These are phyloP conservation scores for Kurtzmaniella natalensis DNA, from an alignment of 1,139 yeast genomes.

Conservation along the genomic window DNA sequence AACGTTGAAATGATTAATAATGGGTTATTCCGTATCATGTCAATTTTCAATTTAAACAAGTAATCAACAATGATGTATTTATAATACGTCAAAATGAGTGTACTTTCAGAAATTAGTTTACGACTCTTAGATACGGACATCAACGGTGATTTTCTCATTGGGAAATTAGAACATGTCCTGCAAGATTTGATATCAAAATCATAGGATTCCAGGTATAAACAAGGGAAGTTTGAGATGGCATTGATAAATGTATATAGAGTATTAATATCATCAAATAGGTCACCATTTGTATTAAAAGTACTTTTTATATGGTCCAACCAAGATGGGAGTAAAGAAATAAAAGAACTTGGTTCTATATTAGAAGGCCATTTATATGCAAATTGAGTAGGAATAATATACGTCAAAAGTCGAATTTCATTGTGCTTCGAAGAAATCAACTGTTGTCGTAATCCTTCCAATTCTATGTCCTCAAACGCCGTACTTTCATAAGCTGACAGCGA, in stretches of 20 bases:
- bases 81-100: conserved; percentile 20
- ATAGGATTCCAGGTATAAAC: conserved; percentile 32
- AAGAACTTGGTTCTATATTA: not conserved
- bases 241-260: conserved; percentile 28
- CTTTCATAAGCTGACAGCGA: not conserved
- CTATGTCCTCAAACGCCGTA: conserved; percentile 18
- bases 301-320: conserved; percentile 23
- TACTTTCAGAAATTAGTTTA: conserved; percentile 18
- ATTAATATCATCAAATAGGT: conserved; percentile 9
- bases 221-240: conserved; percentile 41
- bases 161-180: conserved; percentile 31
- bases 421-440: not conserved
- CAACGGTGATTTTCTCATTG: conserved; percentile 20
- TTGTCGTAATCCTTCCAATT: conserved; percentile 13
- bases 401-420: no score
- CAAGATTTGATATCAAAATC: conserved; percentile 32
- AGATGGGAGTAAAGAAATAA: conserved; percentile 1
- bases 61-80: conserved; percentile 20
- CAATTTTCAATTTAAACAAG: conserved; percentile 11
- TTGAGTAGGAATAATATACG: not conserved
- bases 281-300: conserved; percentile 6
- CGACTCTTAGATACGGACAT: conserved; percentile 18
- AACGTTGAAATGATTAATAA: conserved; percentile 41
- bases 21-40: conserved; percentile 15
- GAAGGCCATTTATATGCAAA: not conserved